phyloP scores from a whole-genome alignment of 768 basidiomycete species.

The Mycena vitilis region DNA sequence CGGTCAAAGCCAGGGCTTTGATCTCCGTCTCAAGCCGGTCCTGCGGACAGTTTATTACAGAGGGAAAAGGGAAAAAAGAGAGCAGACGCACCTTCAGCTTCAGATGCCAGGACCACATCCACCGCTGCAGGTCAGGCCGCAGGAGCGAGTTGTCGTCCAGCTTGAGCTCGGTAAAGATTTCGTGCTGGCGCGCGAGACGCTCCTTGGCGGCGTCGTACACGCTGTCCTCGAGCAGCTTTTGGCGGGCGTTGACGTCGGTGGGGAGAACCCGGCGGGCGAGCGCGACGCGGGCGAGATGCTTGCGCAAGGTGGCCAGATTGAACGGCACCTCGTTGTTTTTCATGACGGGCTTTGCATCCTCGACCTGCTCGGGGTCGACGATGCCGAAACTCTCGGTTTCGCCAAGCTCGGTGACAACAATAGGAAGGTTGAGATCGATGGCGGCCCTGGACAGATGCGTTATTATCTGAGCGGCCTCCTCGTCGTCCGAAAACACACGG shows the following conservation, averaged over 20 bases:
- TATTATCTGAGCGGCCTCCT: conserved; percentile 67
- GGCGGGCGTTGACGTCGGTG: conserved; percentile 77
- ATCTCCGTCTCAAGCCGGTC: conserved; percentile 64
- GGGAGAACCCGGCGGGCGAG: conserved; percentile 73
- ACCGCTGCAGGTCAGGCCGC: conserved; percentile 66
- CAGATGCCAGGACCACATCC: conserved; percentile 91
- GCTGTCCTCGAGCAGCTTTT: conserved; percentile 85
- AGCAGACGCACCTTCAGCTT: conserved; percentile 53
- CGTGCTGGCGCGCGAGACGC: conserved; percentile 72
- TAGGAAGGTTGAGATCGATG: conserved; percentile 61
- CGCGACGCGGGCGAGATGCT: conserved; percentile 72
- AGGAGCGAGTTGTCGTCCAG: conserved; percentile 59
- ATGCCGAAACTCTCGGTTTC: conserved; percentile 61
- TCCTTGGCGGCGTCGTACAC: conserved; percentile 86
- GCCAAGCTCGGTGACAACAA: conserved; percentile 67
- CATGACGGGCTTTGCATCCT: conserved; percentile 71
- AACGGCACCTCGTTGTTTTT: conserved; percentile 67
- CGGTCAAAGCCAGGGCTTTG: conserved; percentile 53
- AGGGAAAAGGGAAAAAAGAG: not conserved
- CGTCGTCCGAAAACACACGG: conserved; percentile 63
- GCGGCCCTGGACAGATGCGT: conserved; percentile 69
- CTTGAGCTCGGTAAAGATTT: conserved; percentile 68
- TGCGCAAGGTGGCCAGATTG: conserved; percentile 78
- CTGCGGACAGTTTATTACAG: not conserved
- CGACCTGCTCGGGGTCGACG: conserved; percentile 60